Evolutionary conservation across 129 eudicot genomes (phyloP).

Genomic region (Ambrosia trifida): DNA sequence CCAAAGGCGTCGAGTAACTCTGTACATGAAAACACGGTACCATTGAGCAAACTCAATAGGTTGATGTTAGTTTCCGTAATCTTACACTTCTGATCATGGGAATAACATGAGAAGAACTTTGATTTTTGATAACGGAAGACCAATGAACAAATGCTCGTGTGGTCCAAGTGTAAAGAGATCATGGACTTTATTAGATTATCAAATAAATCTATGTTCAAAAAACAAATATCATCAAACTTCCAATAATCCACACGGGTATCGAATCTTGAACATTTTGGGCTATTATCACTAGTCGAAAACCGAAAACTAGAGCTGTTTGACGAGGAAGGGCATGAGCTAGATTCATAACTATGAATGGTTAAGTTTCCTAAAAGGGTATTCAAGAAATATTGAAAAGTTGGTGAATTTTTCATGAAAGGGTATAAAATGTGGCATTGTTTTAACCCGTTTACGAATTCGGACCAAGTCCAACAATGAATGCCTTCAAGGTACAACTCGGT

Average conservation of each 20-base stretch:
- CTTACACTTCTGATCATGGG: slow-evolving; percentile 36
- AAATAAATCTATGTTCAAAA: slow-evolving; percentile 37
- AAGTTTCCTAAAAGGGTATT: slow-evolving; percentile 42
- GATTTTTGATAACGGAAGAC: slow-evolving; percentile 49
- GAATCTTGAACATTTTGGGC: slow-evolving; percentile 30
- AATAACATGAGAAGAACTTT: slow-evolving; percentile 26
- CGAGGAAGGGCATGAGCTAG: slow-evolving; percentile 43
- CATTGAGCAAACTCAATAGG: slow-evolving; percentile 41
- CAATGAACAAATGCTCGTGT: slow-evolving; percentile 44
- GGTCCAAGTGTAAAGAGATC: slow-evolving; percentile 46
- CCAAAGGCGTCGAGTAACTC: slow-evolving; percentile 42
- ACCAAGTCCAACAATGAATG: slow-evolving; percentile 51
- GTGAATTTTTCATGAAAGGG: slow-evolving; percentile 14
- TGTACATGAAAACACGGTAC: slow-evolving; percentile 35
- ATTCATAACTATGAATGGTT: slow-evolving; percentile 6
- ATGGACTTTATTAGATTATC: slow-evolving; percentile 40
- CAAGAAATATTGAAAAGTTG: slow-evolving; percentile 32
- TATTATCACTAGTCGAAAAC: slow-evolving; percentile 46
- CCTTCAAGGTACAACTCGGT: slow-evolving; percentile 35
- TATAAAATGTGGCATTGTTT: slow-evolving; percentile 48
- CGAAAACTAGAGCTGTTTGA: slow-evolving; percentile 39
- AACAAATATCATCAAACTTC: slow-evolving; percentile 56
- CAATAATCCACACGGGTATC: slow-evolving; percentile 24
- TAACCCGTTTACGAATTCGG: slow-evolving; percentile 47
- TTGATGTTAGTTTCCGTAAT: slow-evolving; percentile 37